phyloP scores from a whole-genome alignment of 169 alveolate genomes.

The Eimeria necatrix region DNA sequence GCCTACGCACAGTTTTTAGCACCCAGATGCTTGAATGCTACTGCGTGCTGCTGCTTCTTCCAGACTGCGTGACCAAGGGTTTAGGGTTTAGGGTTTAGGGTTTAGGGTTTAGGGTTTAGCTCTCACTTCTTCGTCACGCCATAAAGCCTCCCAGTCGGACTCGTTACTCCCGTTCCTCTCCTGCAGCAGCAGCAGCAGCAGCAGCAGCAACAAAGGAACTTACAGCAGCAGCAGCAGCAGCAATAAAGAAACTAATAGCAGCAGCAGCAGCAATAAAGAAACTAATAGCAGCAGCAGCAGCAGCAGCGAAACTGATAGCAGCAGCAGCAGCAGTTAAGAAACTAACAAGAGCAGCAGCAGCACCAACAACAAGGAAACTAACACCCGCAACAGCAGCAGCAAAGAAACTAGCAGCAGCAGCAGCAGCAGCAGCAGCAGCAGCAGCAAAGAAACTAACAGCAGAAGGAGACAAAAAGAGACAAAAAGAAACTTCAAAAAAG shows the following conservation, averaged over 20 bases:
- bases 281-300: too few relatives aligned
- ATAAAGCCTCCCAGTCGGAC: not conserved
- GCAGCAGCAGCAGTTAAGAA: too few relatives aligned
- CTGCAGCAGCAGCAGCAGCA: not conserved
- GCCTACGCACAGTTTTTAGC: not conserved
- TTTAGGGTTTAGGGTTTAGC: slow-evolving; percentile 40
- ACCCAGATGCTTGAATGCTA: not conserved
- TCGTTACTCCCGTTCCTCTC: not conserved
- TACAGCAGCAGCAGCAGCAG: too few relatives aligned
- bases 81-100: slow-evolving; percentile 46
- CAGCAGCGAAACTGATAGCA: too few relatives aligned
- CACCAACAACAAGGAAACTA: too few relatives aligned
- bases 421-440: not conserved
- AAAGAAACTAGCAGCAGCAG: not conserved
- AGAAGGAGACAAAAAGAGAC: too few relatives aligned
- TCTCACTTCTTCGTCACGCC: not conserved
- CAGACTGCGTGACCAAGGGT: not conserved
- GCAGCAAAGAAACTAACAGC: too few relatives aligned
- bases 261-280: too few relatives aligned
- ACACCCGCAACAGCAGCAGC: not conserved
- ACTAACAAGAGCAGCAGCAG: too few relatives aligned
- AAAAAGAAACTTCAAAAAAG: not conserved
- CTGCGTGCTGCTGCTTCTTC: not conserved
- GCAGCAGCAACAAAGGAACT: not conserved
- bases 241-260: too few relatives aligned